These are phyloP conservation scores for Fusarium stilboides DNA, from an alignment of 2,329 filamentous ascomycete species.

Conservation along the genomic window DNA sequence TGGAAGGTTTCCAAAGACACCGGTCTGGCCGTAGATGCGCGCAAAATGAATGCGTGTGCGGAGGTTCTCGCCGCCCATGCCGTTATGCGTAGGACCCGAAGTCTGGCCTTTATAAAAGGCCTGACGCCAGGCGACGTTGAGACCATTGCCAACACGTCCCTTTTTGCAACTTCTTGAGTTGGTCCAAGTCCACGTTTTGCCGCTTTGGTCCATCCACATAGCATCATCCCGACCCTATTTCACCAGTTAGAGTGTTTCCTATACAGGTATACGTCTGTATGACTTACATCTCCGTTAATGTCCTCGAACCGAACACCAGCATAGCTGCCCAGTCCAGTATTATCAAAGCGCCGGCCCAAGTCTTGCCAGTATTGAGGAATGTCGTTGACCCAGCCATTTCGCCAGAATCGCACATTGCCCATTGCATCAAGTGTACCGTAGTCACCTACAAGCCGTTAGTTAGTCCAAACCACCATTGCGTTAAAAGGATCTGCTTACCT, in stretches of 20 bases:
- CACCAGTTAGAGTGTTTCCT: no score
- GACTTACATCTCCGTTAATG: not conserved
- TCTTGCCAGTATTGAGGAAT: no score
- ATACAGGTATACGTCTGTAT: no score
- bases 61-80: not conserved
- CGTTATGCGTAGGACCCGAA: not conserved
- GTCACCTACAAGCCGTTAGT: not conserved
- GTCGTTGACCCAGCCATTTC: no score
- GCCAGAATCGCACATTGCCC: no score
- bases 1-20: not conserved
- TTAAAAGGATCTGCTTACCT: not conserved
- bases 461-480: no score
- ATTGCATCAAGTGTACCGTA: not conserved
- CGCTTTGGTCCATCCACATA: not conserved
- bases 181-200: not conserved
- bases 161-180: conserved; percentile 1
- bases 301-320: no score
- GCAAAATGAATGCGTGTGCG: not conserved
- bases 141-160: not conserved
- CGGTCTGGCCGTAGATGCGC: not conserved
- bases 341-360: no score
- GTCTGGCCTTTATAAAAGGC: not conserved
- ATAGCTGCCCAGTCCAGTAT: no score
- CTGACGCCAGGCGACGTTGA: conserved; percentile 13
- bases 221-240: not conserved